Conservation (phyloP, 306 rosid species). For the Gillenia trifoliata region DNA sequence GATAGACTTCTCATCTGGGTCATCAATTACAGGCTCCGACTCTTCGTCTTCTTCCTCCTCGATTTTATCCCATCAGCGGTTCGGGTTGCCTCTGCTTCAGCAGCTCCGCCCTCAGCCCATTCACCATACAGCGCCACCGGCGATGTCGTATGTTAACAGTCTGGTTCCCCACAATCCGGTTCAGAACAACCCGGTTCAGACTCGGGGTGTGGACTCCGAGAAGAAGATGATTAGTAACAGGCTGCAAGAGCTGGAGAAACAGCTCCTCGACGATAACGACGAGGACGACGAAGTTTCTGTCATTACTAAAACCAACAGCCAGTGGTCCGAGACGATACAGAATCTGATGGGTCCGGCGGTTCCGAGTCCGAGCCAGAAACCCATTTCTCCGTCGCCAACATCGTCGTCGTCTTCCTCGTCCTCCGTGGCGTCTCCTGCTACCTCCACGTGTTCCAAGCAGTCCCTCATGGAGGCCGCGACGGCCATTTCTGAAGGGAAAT, state of each 20-base stretch:
- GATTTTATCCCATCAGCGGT: conserved; percentile 27
- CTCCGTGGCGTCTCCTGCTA: conserved; percentile 56
- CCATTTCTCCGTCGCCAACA: conserved; percentile 60
- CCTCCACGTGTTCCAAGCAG: conserved; percentile 43
- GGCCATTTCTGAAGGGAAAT: conserved; percentile 69
- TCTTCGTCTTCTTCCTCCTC: conserved; percentile 16
- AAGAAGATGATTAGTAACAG: conserved; percentile 50
- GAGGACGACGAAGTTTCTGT: conserved; percentile 54
- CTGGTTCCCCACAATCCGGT: background rate
- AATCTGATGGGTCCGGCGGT: conserved; percentile 42
- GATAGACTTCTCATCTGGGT: conserved; percentile 43
- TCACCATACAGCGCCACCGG: conserved; percentile 4
- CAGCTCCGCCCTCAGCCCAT: conserved; percentile 51
- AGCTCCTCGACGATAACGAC: conserved; percentile 75
- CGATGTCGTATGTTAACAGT: background rate
- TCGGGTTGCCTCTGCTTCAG: conserved; percentile 39
- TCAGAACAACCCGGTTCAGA: conserved; percentile 16
- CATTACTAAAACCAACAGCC: conserved; percentile 46
- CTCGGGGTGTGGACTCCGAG: conserved; percentile 32
- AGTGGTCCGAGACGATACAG: conserved; percentile 81
- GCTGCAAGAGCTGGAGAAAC: conserved; percentile 73
- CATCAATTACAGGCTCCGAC: conserved; percentile 17
- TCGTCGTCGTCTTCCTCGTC: conserved; percentile 57
- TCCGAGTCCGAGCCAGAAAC: conserved; percentile 45
- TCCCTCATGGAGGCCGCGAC: conserved; percentile 68